Evolutionary conservation across 2,329 filamentous ascomycete species (phyloP).

Genomic region (Penicillium sp.): DNA sequence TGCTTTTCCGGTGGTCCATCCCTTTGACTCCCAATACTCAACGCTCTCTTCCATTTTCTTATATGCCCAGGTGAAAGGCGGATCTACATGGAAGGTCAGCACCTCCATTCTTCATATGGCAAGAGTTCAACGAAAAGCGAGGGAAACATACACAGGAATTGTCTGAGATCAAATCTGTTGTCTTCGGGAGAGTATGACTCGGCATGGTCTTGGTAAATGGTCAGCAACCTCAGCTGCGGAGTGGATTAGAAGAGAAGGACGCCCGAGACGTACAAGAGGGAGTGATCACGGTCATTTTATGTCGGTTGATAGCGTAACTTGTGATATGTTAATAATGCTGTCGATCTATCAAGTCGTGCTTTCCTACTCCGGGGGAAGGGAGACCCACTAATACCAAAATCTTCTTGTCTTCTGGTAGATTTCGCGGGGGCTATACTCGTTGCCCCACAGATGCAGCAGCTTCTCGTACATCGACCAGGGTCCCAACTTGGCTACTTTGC

Average conservation of each 20-base stretch:
- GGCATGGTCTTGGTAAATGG: no score
- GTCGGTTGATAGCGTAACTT: conserved; percentile 14
- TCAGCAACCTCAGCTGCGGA: no score
- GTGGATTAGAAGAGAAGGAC: no score
- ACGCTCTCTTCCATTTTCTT: conserved; percentile 46
- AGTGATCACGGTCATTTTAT: conserved; percentile 13
- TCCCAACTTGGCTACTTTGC: conserved; percentile 11
- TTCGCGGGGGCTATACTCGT: conserved; percentile 10
- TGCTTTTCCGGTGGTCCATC: conserved; percentile 33
- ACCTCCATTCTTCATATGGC: no score
- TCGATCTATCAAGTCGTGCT: not conserved
- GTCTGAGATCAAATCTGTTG: conserved; percentile 12
- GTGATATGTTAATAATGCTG: no score
- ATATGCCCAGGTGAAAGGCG: conserved; percentile 13
- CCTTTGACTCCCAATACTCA: conserved; percentile 42
- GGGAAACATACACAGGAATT: no score
- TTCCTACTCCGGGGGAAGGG: not conserved
- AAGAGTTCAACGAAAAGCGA: no score
- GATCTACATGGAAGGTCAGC: conserved; percentile 11
- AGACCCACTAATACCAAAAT: conserved; percentile 9
- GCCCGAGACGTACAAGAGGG: no score
- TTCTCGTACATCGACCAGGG: conserved; percentile 12
- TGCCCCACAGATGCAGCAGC: conserved; percentile 11
- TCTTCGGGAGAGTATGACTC: conserved; percentile 13
- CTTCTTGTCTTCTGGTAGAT: conserved; percentile 10